A percentile compares a stretch with the other conserved stretches of the same genome.
Conservation (phyloP, 1,284 basidiomycete genomes). For the Fomitopsis betulina region DNA sequence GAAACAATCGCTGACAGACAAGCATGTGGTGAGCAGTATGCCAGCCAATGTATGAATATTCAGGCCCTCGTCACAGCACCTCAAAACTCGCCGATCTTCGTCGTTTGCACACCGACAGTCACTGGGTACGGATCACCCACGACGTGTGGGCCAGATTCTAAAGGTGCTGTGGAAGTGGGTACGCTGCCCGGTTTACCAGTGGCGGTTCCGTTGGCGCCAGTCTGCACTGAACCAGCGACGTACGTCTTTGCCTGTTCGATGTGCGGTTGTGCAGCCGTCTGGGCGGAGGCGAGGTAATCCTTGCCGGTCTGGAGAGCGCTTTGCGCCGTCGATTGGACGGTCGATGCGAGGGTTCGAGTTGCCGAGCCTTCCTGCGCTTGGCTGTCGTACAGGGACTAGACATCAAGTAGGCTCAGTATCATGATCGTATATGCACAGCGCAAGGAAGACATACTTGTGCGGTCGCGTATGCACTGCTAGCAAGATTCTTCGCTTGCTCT, state of each 20-base stretch:
- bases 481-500: constrained; percentile 47
- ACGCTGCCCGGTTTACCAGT: constrained; percentile 24
- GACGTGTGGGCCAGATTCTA: constrained; percentile 39
- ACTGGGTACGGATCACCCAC: constrained; percentile 33
- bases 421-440: neutral
- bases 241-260: constrained; percentile 25
- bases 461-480: constrained; percentile 39
- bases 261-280: constrained; percentile 34
- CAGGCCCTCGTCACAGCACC: too few species aligned
- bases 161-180: constrained; percentile 35
- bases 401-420: neutral
- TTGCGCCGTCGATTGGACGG: constrained; percentile 28
- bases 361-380: constrained; percentile 7
- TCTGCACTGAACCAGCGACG: constrained; percentile 12
- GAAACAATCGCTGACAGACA: too few species aligned
- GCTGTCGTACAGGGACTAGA: constrained; percentile 24
- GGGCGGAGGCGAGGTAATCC: constrained; percentile 36
- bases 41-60: too few species aligned
- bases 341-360: constrained; percentile 22
- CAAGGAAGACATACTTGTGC: constrained; percentile 39
- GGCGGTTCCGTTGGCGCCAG: constrained; percentile 11
- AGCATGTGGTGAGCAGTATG: too few species aligned
- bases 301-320: constrained; percentile 36
- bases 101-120: constrained; percentile 19
- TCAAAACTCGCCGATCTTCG: constrained; percentile 19